These are phyloP conservation scores for Kwoniella bestiolae DNA, from an alignment of 768 basidiomycete genomes.

Conservation along the genomic window DNA sequence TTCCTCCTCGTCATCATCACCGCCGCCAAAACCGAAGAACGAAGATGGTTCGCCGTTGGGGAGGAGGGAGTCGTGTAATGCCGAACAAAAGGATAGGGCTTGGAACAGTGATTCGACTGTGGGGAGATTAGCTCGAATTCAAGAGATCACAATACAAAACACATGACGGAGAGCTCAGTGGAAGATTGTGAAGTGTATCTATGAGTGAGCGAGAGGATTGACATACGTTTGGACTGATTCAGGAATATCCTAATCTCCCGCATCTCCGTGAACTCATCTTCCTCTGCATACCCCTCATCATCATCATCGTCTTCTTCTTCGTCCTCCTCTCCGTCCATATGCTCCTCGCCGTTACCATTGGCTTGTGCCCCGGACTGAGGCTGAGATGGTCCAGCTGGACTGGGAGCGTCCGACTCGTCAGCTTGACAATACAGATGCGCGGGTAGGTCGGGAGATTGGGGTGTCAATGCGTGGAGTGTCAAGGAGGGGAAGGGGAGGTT, in stretches of 20 bases:
- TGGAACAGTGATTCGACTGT: constrained; percentile 47
- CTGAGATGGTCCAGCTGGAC: neutral
- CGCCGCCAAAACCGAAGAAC: constrained; percentile 39
- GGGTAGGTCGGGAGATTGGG: constrained; percentile 58
- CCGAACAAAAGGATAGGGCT: constrained; percentile 48
- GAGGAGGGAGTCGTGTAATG: constrained; percentile 41
- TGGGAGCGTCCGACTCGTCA: constrained; percentile 65
- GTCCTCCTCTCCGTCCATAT: constrained; percentile 7
- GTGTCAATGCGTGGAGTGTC: constrained; percentile 89
- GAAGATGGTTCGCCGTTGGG: constrained; percentile 44
- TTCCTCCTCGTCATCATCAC: constrained; percentile 28
- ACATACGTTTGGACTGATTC: constrained; percentile 40
- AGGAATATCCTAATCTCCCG: constrained; percentile 82
- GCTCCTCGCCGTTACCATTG: constrained; percentile 16
- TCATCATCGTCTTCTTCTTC: constrained; percentile 44
- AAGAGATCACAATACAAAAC: too few species aligned
- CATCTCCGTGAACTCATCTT: constrained; percentile 65
- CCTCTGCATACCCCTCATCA: constrained; percentile 51
- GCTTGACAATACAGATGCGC: constrained; percentile 85
- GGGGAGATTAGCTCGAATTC: neutral
- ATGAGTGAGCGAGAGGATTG: neutral
- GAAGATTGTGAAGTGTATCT: too few species aligned
- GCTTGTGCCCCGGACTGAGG: neutral
- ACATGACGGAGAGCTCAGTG: too few species aligned
- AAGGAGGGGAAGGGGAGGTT: constrained; percentile 85